A percentile compares a stretch with the other conserved stretches of the same genome.
Conservation (phyloP, 345 rosid genomes). For the Rhodomyrtus tomentosa region DNA sequence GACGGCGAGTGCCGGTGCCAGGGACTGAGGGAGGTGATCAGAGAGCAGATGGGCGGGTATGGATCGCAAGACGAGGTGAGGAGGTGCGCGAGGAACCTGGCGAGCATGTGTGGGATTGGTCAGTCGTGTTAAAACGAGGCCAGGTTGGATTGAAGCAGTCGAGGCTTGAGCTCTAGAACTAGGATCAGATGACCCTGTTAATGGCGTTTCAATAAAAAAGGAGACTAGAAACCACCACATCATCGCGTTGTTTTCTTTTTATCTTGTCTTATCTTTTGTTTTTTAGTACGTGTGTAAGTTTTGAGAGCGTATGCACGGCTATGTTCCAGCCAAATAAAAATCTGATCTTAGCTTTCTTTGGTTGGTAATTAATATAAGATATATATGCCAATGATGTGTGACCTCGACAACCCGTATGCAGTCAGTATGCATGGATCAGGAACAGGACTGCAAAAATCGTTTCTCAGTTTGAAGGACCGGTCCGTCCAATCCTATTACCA, state of each 20-base stretch:
- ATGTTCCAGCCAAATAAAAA: not conserved
- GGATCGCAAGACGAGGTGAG: not conserved
- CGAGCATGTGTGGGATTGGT: not conserved
- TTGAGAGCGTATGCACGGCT: not conserved
- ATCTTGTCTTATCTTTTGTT: not conserved
- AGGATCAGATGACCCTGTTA: not conserved
- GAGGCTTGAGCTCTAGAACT: not conserved
- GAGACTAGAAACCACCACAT: not conserved
- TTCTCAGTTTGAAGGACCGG: no score
- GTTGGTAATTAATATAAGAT: not conserved
- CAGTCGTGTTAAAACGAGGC: not conserved
- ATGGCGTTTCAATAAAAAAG: not conserved
- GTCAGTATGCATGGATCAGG: no score
- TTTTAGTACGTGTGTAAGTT: not conserved
- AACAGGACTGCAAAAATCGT: no score
- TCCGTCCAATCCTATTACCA: no score
- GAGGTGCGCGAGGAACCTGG: conserved; percentile 1
- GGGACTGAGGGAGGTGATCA: not conserved
- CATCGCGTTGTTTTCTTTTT: not conserved
- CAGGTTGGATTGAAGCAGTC: not conserved
- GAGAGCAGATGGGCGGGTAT: conserved; percentile 1
- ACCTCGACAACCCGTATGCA: not conserved
- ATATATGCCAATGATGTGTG: not conserved
- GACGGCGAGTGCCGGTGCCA: conserved; percentile 17
- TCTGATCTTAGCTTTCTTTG: not conserved